Evolutionary conservation across 2,329 filamentous ascomycete genomes (phyloP).

Genomic region (Didymella arachidicola): DNA sequence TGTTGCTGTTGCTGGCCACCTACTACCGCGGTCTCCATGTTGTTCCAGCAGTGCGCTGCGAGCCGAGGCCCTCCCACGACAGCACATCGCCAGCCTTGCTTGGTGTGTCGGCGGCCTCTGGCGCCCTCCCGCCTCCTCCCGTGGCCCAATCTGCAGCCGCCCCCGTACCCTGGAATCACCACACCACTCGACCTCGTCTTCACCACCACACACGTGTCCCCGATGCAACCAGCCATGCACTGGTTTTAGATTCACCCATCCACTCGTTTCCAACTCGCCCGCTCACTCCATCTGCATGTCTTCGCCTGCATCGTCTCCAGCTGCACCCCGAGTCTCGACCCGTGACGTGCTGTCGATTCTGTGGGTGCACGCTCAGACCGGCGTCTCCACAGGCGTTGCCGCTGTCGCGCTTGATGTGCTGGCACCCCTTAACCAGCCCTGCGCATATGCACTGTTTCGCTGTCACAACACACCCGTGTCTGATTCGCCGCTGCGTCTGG

Average conservation of each 20-base stretch:
- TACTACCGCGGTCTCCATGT: background rate
- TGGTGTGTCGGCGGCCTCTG: slow-evolving; percentile 6
- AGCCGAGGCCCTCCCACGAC: slow-evolving; percentile 1
- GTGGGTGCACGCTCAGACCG: slow-evolving; percentile 26
- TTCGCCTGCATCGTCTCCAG: too few species aligned
- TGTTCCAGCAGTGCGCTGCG: slow-evolving; percentile 2
- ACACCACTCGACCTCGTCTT: background rate
- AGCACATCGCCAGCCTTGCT: slow-evolving; percentile 2
- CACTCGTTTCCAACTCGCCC: too few species aligned
- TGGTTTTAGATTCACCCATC: too few species aligned
- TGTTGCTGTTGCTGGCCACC: background rate
- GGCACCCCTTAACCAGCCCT: slow-evolving; percentile 35
- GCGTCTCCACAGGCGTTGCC: slow-evolving; percentile 7
- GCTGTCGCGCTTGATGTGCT: slow-evolving; percentile 38
- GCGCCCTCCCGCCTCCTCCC: slow-evolving; percentile 16
- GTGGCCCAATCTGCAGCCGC: slow-evolving; percentile 20
- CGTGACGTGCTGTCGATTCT: background rate
- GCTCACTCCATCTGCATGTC: too few species aligned
- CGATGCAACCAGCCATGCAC: too few species aligned
- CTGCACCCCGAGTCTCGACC: slow-evolving; percentile 18
- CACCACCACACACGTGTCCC: too few species aligned
- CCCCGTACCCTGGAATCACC: slow-evolving; percentile 1
- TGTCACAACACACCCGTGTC: slow-evolving; percentile 30
- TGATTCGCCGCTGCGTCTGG: background rate
- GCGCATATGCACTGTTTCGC: slow-evolving; percentile 38